Evolutionary conservation across 768 basidiomycete species (phyloP).

Genomic region (Leccinum uliginosum): DNA sequence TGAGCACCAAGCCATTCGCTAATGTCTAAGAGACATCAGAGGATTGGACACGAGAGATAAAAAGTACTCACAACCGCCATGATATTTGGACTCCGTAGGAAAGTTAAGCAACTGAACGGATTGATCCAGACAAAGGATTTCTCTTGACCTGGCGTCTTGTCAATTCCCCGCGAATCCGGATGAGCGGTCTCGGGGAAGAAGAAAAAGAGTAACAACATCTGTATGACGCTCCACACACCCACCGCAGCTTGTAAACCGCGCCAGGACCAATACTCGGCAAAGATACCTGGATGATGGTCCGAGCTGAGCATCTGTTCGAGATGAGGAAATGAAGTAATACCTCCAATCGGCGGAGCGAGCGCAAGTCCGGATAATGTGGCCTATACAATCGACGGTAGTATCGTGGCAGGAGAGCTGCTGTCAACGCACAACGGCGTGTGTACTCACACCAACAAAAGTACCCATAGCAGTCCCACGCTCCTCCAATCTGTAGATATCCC

Average conservation of each 20-base stretch:
- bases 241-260: conserved; percentile 51
- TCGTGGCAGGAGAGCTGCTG: background rate
- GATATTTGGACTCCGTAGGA: conserved; percentile 60
- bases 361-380: conserved; percentile 55
- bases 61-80: conserved; percentile 43
- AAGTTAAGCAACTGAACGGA: conserved; percentile 47
- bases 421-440: background rate
- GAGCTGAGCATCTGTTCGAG: background rate
- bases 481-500: conserved; percentile 63
- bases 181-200: conserved; percentile 68
- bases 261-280: conserved; percentile 64
- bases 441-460: conserved; percentile 47
- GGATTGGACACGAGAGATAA: conserved; percentile 20
- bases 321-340: conserved; percentile 19
- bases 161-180: conserved; percentile 52
- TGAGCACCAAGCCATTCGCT: conserved; percentile 30
- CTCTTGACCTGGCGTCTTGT: conserved; percentile 32
- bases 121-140: conserved; percentile 47
- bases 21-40: conserved; percentile 33
- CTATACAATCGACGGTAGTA: conserved; percentile 15
- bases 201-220: conserved; percentile 37
- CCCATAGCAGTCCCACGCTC: conserved; percentile 61
- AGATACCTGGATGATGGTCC: conserved; percentile 32
- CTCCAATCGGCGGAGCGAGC: conserved; percentile 57
- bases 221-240: conserved; percentile 36